phyloP scores from a whole-genome alignment of 768 basidiomycete species.

The Mycena belliarum region DNA sequence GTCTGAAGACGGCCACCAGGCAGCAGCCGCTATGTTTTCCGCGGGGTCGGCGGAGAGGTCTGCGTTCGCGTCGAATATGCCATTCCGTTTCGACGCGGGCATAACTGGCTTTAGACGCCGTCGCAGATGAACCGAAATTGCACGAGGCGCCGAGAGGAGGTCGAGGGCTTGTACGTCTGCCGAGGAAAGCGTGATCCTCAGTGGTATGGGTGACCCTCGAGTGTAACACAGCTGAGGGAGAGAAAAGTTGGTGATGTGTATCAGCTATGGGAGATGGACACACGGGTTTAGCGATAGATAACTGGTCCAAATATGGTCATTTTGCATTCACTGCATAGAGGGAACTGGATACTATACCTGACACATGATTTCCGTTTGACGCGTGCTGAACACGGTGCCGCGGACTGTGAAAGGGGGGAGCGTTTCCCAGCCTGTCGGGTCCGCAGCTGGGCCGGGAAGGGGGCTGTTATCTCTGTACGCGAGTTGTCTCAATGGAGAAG shows the following conservation, averaged over 20 bases:
- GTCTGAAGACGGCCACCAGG: slow-evolving; percentile 18
- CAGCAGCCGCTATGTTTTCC: slow-evolving; percentile 12
- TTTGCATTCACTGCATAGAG: not conserved
- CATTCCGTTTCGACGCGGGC: slow-evolving; percentile 17
- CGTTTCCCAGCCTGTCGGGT: slow-evolving; percentile 24
- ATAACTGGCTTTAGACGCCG: slow-evolving; percentile 14
- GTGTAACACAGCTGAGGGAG: slow-evolving; percentile 21
- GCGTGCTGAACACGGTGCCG: slow-evolving; percentile 23
- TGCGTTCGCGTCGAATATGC: slow-evolving; percentile 21
- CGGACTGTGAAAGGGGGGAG: slow-evolving; percentile 13
- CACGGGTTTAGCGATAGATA: slow-evolving; percentile 22
- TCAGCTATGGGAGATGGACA: not conserved
- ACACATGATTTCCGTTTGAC: slow-evolving; percentile 18
- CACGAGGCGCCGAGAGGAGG: slow-evolving; percentile 23
- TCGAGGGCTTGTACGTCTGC: slow-evolving; percentile 22
- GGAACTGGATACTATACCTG: slow-evolving; percentile 16
- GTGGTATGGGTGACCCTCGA: slow-evolving; percentile 22
- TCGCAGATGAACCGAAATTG: slow-evolving; percentile 15
- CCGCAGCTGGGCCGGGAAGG: slow-evolving; percentile 20
- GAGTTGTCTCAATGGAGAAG: slow-evolving; percentile 20
- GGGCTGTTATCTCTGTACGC: slow-evolving; percentile 21
- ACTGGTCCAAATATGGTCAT: not conserved
- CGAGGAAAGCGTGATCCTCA: slow-evolving; percentile 11
- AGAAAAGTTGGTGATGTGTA: not conserved
- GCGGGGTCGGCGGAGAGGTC: slow-evolving; percentile 19